Percentiles rank a stretch among this genome's conserved stretches.
phyloP scores from a whole-genome alignment of 768 basidiomycete genomes.

The Suillus cothurnatus region DNA sequence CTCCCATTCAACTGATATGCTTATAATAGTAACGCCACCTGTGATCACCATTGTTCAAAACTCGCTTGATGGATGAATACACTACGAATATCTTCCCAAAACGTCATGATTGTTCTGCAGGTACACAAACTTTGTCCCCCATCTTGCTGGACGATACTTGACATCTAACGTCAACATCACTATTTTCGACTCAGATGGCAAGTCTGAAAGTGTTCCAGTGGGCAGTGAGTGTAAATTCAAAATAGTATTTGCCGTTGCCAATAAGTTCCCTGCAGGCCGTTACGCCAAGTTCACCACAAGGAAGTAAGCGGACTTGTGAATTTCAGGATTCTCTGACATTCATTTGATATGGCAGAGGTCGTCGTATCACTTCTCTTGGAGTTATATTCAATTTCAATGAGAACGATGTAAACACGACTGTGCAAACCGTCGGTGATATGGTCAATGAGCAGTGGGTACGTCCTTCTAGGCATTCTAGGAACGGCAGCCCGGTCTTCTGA shows the following conservation, averaged over 20 bases:
- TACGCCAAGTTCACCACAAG: constrained; percentile 74
- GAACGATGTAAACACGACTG: constrained; percentile 70
- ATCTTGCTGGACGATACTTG: constrained; percentile 72
- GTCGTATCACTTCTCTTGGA: constrained; percentile 77
- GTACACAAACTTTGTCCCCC: constrained; percentile 65
- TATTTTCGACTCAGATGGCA: constrained; percentile 42
- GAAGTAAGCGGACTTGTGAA: constrained; percentile 48
- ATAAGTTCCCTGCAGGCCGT: constrained; percentile 46
- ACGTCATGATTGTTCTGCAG: constrained; percentile 29
- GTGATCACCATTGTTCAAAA: background rate
- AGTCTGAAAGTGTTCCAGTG: constrained; percentile 42
- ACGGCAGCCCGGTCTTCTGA: background rate
- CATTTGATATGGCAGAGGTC: constrained; percentile 44
- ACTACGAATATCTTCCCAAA: background rate
- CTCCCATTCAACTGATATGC: background rate
- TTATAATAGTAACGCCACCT: background rate
- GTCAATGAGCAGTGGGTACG: constrained; percentile 78
- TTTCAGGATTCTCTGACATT: background rate
- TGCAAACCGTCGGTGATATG: constrained; percentile 74
- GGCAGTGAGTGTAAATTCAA: constrained; percentile 39
- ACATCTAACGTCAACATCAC: constrained; percentile 90
- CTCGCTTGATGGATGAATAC: background rate
- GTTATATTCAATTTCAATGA: constrained; percentile 77
- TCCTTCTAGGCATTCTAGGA: background rate
- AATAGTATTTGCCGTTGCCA: constrained; percentile 13